Base-by-base conservation (phyloP, 129 eudicot species). In the Logfia minima region DNA sequence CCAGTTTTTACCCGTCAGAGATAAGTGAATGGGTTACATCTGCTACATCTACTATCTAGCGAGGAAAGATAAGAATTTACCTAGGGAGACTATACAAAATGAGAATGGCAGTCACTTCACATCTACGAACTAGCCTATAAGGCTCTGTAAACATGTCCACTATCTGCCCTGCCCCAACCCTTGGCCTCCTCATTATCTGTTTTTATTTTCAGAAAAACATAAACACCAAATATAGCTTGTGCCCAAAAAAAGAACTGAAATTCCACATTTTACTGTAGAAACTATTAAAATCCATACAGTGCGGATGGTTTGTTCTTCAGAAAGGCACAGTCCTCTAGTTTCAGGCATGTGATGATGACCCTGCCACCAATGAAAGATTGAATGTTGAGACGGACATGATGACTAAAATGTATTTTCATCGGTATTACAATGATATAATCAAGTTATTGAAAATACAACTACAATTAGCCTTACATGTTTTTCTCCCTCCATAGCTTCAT, bases 31-130 rank as follows among this genome's bases (percentile, higher is more conserved):
- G 66, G 34, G 31, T 22, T 22, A 23, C 6, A 61, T 23, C 10
- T 61, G 31, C 29, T 7, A 61, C 34, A 61, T 61, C 14, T 61
- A 71, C 3, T 70, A 60, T 63, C 51, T 39, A 34, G 5, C 5
- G 52, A 52, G 23, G 35, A 64, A 39, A 34, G 52, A 28, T 71
- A 69, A 64, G 31, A 45, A 51, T 4, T 61, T 86, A 91, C 99
- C 99, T 89, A 34, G 99, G 99, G 59, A 95, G 99, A 76, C 99
- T 88, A 79, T 84, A 89, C 67, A 95, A 87, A 75, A 95, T 85
- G 69, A 95, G 96, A 55, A 95, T 95, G 28, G 99, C 97, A n/a
- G 99, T 95, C 77, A 91, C 97, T 86, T 95, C 97, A 82, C 99
- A 91, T 71, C 77, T 77, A 23, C 97, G 96, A 18, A 87, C 64